Evolutionary conservation across 2,329 filamentous ascomycete genomes (phyloP).

Genomic region (Penicillium olsonii): DNA sequence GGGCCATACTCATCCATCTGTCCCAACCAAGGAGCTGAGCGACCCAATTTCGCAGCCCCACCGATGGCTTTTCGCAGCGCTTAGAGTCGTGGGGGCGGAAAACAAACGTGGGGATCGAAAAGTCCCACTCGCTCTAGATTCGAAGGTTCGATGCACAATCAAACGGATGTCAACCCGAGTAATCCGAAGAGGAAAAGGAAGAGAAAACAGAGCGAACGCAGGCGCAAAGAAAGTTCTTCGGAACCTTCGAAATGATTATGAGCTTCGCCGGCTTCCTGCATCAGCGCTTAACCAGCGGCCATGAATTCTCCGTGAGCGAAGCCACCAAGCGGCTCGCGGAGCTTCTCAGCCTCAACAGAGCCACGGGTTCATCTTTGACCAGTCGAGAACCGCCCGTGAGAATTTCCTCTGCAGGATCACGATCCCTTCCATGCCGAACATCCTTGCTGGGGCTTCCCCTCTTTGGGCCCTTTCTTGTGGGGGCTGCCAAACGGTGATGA

Average conservation of each 20-base stretch:
- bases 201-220: background rate
- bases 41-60: background rate
- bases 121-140: background rate
- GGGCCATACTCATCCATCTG: too few relatives aligned
- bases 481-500: background rate
- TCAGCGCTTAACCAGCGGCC: conserved; percentile 28
- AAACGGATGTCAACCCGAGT: background rate
- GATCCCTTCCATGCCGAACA: background rate
- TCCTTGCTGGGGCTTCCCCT: background rate
- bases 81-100: background rate
- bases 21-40: background rate
- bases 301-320: conserved; percentile 22
- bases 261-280: conserved; percentile 4
- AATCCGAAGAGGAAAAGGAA: background rate
- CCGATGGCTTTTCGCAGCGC: conserved; percentile 2
- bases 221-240: conserved; percentile 13
- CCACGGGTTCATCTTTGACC: conserved; percentile 10
- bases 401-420: conserved; percentile 1
- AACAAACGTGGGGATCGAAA: background rate
- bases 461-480: background rate
- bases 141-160: background rate
- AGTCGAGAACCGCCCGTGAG: conserved; percentile 22
- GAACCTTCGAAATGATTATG: conserved; percentile 4
- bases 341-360: conserved; percentile 24
- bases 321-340: conserved; percentile 20